Evolutionary conservation across 768 basidiomycete species (phyloP).

Genomic region (Phylloporus sp.): DNA sequence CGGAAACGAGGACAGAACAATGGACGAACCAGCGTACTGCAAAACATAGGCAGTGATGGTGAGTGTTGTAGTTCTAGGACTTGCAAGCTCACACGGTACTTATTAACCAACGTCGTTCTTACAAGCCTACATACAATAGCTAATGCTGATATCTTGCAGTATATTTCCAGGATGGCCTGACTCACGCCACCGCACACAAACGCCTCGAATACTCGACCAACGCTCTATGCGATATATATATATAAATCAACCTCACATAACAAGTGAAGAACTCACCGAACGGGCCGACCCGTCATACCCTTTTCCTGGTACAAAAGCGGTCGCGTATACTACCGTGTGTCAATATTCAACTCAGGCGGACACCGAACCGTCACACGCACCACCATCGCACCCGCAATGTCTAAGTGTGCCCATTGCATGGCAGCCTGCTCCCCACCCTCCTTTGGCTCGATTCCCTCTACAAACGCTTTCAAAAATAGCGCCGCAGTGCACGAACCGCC

Average conservation of each 20-base stretch:
- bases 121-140: too few relatives aligned
- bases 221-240: conserved; percentile 20
- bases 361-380: conserved; percentile 32
- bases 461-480: conserved; percentile 80
- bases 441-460: conserved; percentile 64
- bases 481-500: conserved; percentile 80
- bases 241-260: background rate
- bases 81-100: too few relatives aligned
- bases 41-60: too few relatives aligned
- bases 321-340: conserved; percentile 39
- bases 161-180: too few relatives aligned
- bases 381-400: conserved; percentile 80
- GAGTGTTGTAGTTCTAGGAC: too few relatives aligned
- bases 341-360: background rate
- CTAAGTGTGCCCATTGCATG: conserved; percentile 82
- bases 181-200: too few relatives aligned
- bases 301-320: conserved; percentile 59
- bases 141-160: too few relatives aligned
- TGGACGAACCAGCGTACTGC: too few relatives aligned
- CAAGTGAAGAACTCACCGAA: conserved; percentile 47
- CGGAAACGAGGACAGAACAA: too few relatives aligned
- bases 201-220: conserved; percentile 32
- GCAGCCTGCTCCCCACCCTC: conserved; percentile 47
- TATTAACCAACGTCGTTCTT: too few relatives aligned
- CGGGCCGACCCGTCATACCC: conserved; percentile 78